Evolutionary conservation across 805 yeast genomes (phyloP).

Genomic region (Wickerhamomyces bisporus): DNA sequence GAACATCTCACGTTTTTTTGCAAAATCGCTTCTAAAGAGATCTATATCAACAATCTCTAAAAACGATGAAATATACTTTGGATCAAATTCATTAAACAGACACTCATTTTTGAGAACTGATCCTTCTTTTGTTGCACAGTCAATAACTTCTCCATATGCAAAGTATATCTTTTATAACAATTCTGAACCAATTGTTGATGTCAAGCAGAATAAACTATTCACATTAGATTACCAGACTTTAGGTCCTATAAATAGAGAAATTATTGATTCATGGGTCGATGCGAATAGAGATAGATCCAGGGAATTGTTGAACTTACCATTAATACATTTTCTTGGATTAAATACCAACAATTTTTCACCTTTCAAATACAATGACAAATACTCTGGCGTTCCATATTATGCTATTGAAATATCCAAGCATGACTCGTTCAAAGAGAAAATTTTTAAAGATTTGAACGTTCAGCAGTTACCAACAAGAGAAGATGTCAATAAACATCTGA

Average conservation of each 20-base stretch:
- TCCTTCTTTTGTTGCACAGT: slow-evolving; percentile 37
- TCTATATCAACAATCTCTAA: background rate
- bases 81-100: slow-evolving; percentile 45
- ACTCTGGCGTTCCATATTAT: slow-evolving; percentile 59
- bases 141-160: slow-evolving; percentile 39
- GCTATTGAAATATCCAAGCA: slow-evolving; percentile 51
- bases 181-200: slow-evolving; percentile 25
- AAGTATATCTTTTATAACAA: slow-evolving; percentile 34
- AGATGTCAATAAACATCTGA: slow-evolving; percentile 18
- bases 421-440: slow-evolving; percentile 8
- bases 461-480: slow-evolving; percentile 17
- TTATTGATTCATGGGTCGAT: slow-evolving; percentile 21
- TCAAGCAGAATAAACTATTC: slow-evolving; percentile 3
- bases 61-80: slow-evolving; percentile 34
- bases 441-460: slow-evolving; percentile 4
- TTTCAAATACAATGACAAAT: slow-evolving; percentile 38
- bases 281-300: slow-evolving; percentile 8
- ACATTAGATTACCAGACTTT: slow-evolving; percentile 13
- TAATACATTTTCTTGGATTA: slow-evolving; percentile 37
- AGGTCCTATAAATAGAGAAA: slow-evolving; percentile 9
- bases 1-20: too few relatives aligned
- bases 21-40: too few relatives aligned
- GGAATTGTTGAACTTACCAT: slow-evolving; percentile 11
- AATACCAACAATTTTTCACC: slow-evolving; percentile 31
- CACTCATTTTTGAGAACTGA: slow-evolving; percentile 54